Conservation (phyloP, 257 asterid species). For the Craterostigma plantagineum region DNA sequence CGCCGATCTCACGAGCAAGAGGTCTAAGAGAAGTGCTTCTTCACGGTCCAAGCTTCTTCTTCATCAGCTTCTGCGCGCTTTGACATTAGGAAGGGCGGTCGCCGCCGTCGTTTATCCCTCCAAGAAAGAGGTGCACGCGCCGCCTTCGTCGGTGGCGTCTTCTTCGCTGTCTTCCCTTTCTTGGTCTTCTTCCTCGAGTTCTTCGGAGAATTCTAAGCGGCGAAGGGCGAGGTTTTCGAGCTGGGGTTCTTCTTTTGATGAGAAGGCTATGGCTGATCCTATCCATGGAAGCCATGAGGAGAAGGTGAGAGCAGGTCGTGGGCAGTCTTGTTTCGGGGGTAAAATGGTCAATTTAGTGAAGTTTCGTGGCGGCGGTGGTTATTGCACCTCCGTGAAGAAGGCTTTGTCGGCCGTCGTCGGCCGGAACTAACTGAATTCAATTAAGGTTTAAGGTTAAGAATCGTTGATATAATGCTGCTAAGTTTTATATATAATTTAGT, state of each 20-base stretch:
- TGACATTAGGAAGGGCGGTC: background rate
- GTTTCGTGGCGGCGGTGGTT: too few species aligned
- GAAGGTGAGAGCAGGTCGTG: too few species aligned
- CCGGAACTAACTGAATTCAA: too few species aligned
- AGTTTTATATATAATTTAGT: too few species aligned
- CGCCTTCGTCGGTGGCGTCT: background rate
- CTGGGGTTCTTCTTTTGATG: background rate
- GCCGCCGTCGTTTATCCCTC: too few species aligned
- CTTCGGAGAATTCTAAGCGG: background rate
- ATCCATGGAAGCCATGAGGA: too few species aligned
- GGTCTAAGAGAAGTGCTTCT: conserved; percentile 2
- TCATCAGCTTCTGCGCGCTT: background rate
- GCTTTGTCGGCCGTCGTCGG: too few species aligned
- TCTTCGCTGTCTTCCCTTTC: background rate
- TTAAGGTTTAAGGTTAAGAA: too few species aligned
- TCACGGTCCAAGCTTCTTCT: conserved; percentile 10
- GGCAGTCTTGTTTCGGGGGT: too few species aligned
- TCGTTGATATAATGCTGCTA: too few species aligned
- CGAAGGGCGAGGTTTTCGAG: background rate
- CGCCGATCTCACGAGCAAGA: background rate
- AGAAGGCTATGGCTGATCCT: background rate
- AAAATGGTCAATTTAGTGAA: too few species aligned
- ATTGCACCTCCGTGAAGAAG: too few species aligned
- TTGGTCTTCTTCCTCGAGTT: background rate
- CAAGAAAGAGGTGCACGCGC: background rate